These are phyloP conservation scores for Chlorella sorokiniana DNA, from an alignment of 139 green algal species.

Conservation along the genomic window DNA sequence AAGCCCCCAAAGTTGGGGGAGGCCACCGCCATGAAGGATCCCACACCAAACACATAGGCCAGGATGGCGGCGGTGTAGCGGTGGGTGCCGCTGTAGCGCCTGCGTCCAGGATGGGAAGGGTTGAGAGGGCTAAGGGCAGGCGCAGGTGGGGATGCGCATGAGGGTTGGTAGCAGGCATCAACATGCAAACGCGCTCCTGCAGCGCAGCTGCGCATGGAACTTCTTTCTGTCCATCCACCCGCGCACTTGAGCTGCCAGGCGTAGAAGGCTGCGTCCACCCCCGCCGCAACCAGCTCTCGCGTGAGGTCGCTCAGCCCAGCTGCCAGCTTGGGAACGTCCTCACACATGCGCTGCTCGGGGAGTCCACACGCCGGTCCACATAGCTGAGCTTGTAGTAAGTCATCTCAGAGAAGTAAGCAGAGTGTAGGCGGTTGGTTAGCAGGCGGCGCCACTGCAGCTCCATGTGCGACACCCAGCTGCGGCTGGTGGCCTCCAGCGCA, in stretches of 20 bases:
- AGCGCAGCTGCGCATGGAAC: too few relatives aligned
- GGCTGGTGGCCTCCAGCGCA: conserved; percentile 57
- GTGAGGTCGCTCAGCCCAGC: conserved; percentile 54
- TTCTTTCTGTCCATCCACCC: too few relatives aligned
- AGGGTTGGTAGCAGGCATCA: not conserved
- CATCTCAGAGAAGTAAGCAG: conserved; percentile 72
- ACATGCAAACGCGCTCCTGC: not conserved
- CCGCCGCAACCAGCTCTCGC: conserved; percentile 51
- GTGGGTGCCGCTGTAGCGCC: conserved; percentile 64
- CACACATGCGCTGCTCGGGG: conserved; percentile 73
- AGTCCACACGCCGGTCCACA: conserved; percentile 66
- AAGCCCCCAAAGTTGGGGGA: conserved; percentile 68
- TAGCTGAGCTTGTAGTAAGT: conserved; percentile 78
- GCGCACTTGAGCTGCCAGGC: conserved; percentile 49
- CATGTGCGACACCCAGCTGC: conserved; percentile 46
- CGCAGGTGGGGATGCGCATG: not conserved
- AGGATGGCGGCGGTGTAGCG: conserved; percentile 71
- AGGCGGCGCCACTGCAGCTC: conserved; percentile 59
- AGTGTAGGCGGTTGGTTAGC: conserved; percentile 66
- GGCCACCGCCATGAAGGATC: conserved; percentile 46
- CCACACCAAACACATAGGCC: conserved; percentile 65
- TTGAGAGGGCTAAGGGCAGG: not conserved
- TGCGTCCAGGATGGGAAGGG: not conserved
- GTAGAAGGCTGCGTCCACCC: conserved; percentile 71
- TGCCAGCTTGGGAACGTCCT: conserved; percentile 72